These are phyloP conservation scores for Rhizopogon vesiculosus DNA, from an alignment of 768 basidiomycete species.

Conservation along the genomic window DNA sequence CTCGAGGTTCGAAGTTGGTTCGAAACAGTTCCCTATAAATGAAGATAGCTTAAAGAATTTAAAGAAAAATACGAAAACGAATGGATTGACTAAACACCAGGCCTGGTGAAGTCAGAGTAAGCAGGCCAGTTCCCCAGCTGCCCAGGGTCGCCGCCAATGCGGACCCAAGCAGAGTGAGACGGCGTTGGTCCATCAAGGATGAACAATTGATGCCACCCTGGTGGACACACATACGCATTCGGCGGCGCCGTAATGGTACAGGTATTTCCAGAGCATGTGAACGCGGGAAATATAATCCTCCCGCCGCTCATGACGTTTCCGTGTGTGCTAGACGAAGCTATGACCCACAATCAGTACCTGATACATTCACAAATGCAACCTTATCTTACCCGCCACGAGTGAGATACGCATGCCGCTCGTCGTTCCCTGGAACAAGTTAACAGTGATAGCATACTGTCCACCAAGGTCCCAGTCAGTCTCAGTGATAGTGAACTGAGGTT, in stretches of 20 bases:
- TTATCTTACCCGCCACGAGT: conserved; percentile 55
- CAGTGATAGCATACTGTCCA: conserved; percentile 47
- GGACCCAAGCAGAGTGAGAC: conserved; percentile 68
- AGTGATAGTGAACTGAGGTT: conserved; percentile 57
- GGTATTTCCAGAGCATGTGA: conserved; percentile 61
- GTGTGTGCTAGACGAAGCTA: conserved; percentile 72
- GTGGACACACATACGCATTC: conserved; percentile 60
- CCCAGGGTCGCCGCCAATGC: conserved; percentile 75
- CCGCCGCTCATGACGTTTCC: conserved; percentile 70
- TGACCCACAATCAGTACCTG: conserved; percentile 4
- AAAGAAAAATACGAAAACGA: not conserved
- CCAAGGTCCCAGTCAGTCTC: conserved; percentile 62
- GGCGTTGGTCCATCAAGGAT: conserved; percentile 78
- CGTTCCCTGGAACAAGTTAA: conserved; percentile 34
- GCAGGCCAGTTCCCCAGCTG: conserved; percentile 70
- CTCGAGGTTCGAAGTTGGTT: not conserved
- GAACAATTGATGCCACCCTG: conserved; percentile 75
- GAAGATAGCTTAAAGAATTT: not conserved
- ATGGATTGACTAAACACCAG: conserved; percentile 43
- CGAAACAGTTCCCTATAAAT: not conserved
- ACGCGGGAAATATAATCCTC: conserved; percentile 67
- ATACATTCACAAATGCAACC: not conserved
- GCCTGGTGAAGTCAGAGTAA: conserved; percentile 60
- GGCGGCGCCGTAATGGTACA: conserved; percentile 80
- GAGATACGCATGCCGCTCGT: conserved; percentile 52